Percentiles rank a stretch among this genome's conserved stretches.
These are phyloP conservation scores for Metschnikowia shivogae DNA, from an alignment of 805 yeast genomes.

Conservation along the genomic window DNA sequence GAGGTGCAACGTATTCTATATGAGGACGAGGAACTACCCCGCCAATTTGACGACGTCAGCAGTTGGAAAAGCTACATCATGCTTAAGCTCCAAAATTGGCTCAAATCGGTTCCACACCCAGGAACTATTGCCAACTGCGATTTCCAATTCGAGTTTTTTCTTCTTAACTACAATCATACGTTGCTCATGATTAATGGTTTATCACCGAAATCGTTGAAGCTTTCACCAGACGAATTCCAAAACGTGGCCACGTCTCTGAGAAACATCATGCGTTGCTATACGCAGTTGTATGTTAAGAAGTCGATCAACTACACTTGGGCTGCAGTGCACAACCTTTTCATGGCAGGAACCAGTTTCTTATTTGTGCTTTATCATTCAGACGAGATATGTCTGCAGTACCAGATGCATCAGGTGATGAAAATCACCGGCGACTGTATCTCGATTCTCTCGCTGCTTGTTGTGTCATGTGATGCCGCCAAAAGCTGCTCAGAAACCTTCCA, in stretches of 20 bases:
- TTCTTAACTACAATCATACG: constrained; percentile 74
- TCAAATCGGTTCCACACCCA: constrained; percentile 21
- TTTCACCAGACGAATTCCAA: constrained; percentile 50
- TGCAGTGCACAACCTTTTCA: constrained; percentile 81
- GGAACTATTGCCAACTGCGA: constrained; percentile 61
- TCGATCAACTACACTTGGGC: constrained; percentile 87
- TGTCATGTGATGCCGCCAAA: constrained; percentile 73
- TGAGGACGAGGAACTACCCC: constrained; percentile 67
- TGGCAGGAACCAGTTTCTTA: constrained; percentile 83
- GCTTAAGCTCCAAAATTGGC: constrained; percentile 60
- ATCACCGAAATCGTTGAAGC: constrained; percentile 61
- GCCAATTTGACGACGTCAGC: constrained; percentile 47
- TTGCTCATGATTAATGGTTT: constrained; percentile 69
- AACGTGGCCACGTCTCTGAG: constrained; percentile 60
- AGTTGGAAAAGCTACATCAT: constrained; percentile 63
- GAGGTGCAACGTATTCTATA: constrained; percentile 70
- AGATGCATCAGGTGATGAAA: constrained; percentile 40
- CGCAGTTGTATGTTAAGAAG: constrained; percentile 50
- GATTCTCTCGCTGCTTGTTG: constrained; percentile 57
- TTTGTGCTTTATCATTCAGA: constrained; percentile 70
- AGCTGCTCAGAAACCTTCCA: constrained; percentile 71
- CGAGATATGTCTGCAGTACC: constrained; percentile 44
- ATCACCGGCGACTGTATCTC: constrained; percentile 53
- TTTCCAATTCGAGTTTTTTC: constrained; percentile 67
- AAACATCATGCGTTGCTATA: constrained; percentile 62